phyloP scores from a whole-genome alignment of 192 early-diverging fungal genomes.

The Podila horticola region DNA sequence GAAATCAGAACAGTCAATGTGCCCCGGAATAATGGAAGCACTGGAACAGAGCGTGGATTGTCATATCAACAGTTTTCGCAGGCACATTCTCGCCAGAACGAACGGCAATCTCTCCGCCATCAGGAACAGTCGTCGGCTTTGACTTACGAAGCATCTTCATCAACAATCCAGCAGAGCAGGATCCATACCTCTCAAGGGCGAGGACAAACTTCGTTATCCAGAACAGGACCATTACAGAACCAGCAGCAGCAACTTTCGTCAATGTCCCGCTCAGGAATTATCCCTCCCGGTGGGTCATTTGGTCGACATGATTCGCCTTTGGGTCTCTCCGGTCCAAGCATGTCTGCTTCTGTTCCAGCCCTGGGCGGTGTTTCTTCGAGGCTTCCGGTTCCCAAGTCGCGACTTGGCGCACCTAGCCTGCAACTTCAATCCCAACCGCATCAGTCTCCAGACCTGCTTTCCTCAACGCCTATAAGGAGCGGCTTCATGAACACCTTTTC shows the following conservation, averaged over 20 bases:
- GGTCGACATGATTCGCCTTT: neutral
- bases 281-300: neutral
- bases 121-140: too few relatives aligned
- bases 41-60: neutral
- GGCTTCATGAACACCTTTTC: neutral
- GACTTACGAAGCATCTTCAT: too few relatives aligned
- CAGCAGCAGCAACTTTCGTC: slow-evolving; percentile 8
- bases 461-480: neutral
- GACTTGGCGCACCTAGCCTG: neutral
- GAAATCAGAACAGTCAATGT: slow-evolving; percentile 27
- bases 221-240: neutral
- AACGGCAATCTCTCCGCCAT: too few relatives aligned
- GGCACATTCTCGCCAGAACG: neutral
- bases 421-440: neutral
- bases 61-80: slow-evolving; percentile 9
- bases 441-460: neutral
- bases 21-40: neutral
- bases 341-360: neutral
- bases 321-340: neutral
- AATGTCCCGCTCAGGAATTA: neutral
- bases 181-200: too few relatives aligned
- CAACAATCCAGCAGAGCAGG: too few relatives aligned
- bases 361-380: slow-evolving; percentile 11
- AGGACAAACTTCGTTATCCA: too few relatives aligned
- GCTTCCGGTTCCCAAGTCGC: slow-evolving; percentile 21